These are phyloP conservation scores for Geranium rotundifolium DNA, from an alignment of 345 rosid genomes.

Conservation along the genomic window DNA sequence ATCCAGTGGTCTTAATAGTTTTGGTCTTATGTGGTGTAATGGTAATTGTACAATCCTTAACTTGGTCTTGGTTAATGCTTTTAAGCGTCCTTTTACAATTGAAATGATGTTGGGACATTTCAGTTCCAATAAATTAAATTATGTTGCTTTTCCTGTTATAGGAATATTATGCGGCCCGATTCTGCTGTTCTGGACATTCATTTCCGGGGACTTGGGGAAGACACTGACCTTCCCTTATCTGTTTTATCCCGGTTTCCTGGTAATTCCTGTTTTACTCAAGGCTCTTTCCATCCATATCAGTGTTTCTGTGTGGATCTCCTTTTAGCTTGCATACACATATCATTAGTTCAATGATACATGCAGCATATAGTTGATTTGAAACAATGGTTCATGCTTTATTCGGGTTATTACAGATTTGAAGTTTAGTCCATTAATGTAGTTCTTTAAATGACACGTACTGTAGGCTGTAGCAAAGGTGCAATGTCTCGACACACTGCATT, in stretches of 20 bases:
- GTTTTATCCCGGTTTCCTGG: constrained; percentile 77
- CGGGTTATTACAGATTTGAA: neutral
- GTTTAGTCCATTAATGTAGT: neutral
- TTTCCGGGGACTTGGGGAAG: constrained; percentile 63
- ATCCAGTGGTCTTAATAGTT: constrained; percentile 93
- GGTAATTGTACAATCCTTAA: constrained; percentile 32
- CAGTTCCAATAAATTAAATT: constrained; percentile 6
- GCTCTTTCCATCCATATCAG: neutral
- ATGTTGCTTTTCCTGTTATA: constrained; percentile 20
- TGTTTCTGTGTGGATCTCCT: neutral
- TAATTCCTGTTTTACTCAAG: constrained; percentile 14
- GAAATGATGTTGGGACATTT: neutral
- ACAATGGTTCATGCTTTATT: neutral
- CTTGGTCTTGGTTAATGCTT: neutral
- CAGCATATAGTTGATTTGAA: neutral
- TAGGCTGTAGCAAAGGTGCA: neutral
- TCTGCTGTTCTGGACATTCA: constrained; percentile 73
- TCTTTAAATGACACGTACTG: neutral
- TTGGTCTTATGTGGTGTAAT: constrained; percentile 99
- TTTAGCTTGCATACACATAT: neutral
- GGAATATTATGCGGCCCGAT: constrained; percentile 79
- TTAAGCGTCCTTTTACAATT: neutral
- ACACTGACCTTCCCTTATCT: constrained; percentile 56
- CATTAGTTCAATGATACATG: too few relatives aligned
- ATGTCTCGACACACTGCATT: neutral